Evolutionary conservation across 805 yeast genomes (phyloP), one percentile per base, ranked within the genome.

Genomic region (Yamadazyma tumulicola): DNA sequence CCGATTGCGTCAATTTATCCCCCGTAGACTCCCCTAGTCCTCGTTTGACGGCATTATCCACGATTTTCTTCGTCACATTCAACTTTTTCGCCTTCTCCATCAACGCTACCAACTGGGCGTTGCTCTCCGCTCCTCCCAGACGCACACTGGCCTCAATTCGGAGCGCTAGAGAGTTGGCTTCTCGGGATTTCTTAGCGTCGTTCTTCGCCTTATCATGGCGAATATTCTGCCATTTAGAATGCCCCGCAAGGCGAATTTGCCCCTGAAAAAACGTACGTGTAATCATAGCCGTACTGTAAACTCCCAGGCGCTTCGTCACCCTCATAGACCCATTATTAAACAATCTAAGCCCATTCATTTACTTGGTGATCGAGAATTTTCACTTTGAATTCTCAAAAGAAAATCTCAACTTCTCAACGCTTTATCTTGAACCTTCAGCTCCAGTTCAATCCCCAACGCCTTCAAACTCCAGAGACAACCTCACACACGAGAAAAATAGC

Each of bases 151-250:
- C 69, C 11, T 84, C 77, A 39, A 91, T 85, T 48, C 78, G 74
- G 29, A 77, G 74, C 5, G 96, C 82, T 51, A 84, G 67, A 46
- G 79, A 77, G 48, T 80, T 82, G 4, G 86, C 79, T 19, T 77
- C 67, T 37, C 77, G 74, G 39, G 86, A 81, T 55, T 77, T 80
- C 39, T 74, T 77, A 14, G 87, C 85, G 61, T 91, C 98, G 51
- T 88, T 87, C 43, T 86, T 85, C 36, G 95, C 95, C 61, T 91
- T 91, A 54, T 85, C 93, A 54, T 88, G 97, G 53, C 88, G 84
- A 47, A 93, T 91, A 31, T 85, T 86, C 27, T 94, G 85, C 98
- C 98, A 91, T 59, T 89, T 91, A 23, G 86, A 82, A 58, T 91
- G 98, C 1, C 98, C 98, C 0, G 87, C 79, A n/a, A 42, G 37